A percentile compares a stretch with the other conserved stretches of the same genome.
Evolutionary conservation across 805 yeast genomes (phyloP).

Genomic region (Wickerhamomyces hampshirensis): DNA sequence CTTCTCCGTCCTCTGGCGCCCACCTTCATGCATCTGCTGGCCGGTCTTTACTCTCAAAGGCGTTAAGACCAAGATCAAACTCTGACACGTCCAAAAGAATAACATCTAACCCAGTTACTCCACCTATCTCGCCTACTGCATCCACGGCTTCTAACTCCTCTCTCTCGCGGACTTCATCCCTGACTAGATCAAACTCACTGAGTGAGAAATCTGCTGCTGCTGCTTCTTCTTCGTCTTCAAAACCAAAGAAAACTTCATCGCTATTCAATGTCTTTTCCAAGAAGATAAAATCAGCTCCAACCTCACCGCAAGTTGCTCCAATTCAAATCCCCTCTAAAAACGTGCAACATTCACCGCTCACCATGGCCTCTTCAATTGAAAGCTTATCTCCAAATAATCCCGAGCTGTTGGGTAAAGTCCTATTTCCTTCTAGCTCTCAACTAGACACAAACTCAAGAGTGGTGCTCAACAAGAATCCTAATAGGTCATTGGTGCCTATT

Average conservation of each 20-base stretch:
- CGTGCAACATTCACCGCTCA: slow-evolving; percentile 8
- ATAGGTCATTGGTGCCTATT: slow-evolving; percentile 32
- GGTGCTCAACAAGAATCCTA: slow-evolving; percentile 41
- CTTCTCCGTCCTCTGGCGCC: slow-evolving; percentile 16
- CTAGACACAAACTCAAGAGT: slow-evolving; percentile 32
- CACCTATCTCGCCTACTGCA: background rate
- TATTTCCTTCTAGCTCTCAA: slow-evolving; percentile 3
- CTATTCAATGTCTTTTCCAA: slow-evolving; percentile 28
- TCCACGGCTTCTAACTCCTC: too few species aligned
- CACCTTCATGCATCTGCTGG: slow-evolving; percentile 2
- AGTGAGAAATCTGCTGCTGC: slow-evolving; percentile 8
- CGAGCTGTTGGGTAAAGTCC: slow-evolving; percentile 2
- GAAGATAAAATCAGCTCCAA: slow-evolving; percentile 20
- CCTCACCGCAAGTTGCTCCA: slow-evolving; percentile 18
- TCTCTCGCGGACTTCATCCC: too few species aligned
- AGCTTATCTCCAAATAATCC: slow-evolving; percentile 11
- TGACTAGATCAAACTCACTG: slow-evolving; percentile 19
- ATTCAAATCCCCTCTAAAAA: slow-evolving; percentile 12
- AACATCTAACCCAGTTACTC: slow-evolving; percentile 1
- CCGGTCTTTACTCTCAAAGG: slow-evolving; percentile 20
- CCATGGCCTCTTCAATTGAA: slow-evolving; percentile 12
- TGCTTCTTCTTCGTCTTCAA: slow-evolving; percentile 1
- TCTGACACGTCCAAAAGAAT: slow-evolving; percentile 15
- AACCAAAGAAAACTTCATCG: slow-evolving; percentile 23
- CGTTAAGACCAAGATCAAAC: slow-evolving; percentile 22